Conservation (phyloP, 1,284 basidiomycete species). For the Cystobasidium sp. region DNA sequence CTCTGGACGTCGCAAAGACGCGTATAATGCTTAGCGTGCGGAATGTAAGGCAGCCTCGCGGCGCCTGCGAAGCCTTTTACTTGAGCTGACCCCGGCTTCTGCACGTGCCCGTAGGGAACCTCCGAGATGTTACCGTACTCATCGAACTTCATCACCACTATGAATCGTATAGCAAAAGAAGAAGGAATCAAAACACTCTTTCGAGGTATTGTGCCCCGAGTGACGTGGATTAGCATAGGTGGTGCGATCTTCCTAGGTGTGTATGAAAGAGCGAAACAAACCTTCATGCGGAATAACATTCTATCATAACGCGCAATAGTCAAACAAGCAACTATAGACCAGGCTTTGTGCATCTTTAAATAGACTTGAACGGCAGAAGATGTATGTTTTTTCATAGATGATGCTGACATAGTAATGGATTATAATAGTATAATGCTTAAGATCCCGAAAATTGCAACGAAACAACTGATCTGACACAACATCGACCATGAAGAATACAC, state of each 20-base stretch:
- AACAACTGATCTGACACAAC: too few species aligned
- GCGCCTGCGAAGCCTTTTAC: not conserved
- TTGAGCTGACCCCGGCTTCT: slow-evolving; percentile 32
- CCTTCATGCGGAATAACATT: slow-evolving; percentile 9
- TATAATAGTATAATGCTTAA: too few species aligned
- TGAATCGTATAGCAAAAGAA: slow-evolving; percentile 66
- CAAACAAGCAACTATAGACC: not conserved
- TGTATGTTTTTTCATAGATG: too few species aligned
- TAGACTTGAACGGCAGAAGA: too few species aligned
- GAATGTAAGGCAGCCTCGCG: not conserved
- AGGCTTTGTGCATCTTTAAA: not conserved
- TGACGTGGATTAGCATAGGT: slow-evolving; percentile 92
- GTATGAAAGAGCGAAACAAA: slow-evolving; percentile 66
- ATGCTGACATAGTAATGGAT: too few species aligned
- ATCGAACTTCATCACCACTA: slow-evolving; percentile 54
- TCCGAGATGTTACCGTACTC: slow-evolving; percentile 44
- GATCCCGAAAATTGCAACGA: too few species aligned
- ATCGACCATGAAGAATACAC: too few species aligned
- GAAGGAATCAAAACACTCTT: slow-evolving; percentile 83
- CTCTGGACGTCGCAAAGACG: slow-evolving; percentile 95
- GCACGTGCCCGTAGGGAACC: not conserved
- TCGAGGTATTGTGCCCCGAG: slow-evolving; percentile 84
- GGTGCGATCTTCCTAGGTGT: slow-evolving; percentile 96
- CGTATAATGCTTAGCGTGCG: slow-evolving; percentile 78
- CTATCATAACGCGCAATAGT: not conserved